Evolutionary conservation across 106 monocot species (phyloP).

Genomic region (Dactylorhiza incarnata): DNA sequence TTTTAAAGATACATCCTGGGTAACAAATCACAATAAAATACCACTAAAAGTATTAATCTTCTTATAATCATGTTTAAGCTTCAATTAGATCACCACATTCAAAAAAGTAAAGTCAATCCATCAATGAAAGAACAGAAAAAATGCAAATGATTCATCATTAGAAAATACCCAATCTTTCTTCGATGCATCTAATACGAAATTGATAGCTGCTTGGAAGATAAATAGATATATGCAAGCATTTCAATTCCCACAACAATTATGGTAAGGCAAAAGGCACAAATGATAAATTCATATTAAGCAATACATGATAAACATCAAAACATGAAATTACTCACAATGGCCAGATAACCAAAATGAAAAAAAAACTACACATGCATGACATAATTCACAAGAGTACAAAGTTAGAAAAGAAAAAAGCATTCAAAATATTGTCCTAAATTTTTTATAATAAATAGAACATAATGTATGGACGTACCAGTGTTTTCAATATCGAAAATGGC

Average conservation of each 20-base stretch:
- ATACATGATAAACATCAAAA: background rate
- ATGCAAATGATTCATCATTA: background rate
- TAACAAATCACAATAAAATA: background rate
- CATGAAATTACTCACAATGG: background rate
- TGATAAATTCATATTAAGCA: background rate
- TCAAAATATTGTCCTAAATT: background rate
- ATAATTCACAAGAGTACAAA: background rate
- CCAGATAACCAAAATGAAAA: background rate
- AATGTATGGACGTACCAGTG: background rate
- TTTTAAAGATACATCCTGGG: conserved; percentile 85
- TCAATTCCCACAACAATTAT: background rate
- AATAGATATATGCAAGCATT: background rate
- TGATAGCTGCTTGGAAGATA: background rate
- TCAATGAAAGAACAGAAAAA: background rate
- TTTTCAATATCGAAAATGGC: background rate
- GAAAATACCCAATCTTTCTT: background rate
- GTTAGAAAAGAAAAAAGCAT: background rate
- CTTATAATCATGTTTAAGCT: background rate
- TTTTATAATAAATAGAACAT: background rate
- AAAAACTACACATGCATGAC: background rate
- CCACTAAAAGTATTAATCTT: background rate
- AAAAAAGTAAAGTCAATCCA: background rate
- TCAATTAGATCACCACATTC: background rate
- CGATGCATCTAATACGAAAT: background rate
- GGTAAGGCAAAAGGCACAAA: background rate